Evolutionary conservation across 2,329 filamentous ascomycete genomes (phyloP).

Genomic region (Fusarium sp.): DNA sequence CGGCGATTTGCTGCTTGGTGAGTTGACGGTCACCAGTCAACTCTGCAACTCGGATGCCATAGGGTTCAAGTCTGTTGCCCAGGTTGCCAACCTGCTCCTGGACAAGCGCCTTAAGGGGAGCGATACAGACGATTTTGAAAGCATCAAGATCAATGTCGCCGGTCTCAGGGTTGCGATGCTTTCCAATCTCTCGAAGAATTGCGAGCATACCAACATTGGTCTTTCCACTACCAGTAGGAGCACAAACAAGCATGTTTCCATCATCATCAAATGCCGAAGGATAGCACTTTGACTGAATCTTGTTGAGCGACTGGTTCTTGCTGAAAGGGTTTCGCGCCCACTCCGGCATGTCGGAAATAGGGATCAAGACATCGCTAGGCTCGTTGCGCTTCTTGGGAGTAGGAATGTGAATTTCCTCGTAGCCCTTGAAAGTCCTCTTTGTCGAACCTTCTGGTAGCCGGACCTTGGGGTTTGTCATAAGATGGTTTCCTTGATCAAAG

Average conservation of each 20-base stretch:
- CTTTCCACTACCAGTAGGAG: conserved; percentile 96
- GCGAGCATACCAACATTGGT: conserved; percentile 99
- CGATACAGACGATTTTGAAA: conserved; percentile 99
- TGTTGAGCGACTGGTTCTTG: conserved; percentile 88
- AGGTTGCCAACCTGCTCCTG: conserved; percentile 99
- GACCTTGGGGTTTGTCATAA: conserved; percentile 99
- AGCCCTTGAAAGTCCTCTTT: conserved; percentile 96
- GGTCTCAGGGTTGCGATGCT: conserved; percentile 88
- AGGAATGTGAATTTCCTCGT: conserved; percentile 98
- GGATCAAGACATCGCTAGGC: conserved; percentile 83
- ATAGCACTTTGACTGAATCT: conserved; percentile 95
- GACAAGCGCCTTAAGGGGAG: conserved; percentile 93
- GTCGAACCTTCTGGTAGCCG: conserved; percentile 94
- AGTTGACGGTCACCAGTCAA: conserved; percentile 97
- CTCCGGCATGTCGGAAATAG: conserved; percentile 89
- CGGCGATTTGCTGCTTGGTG: conserved; percentile 97
- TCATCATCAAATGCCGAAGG: conserved; percentile 93
- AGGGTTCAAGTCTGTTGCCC: conserved; percentile 89
- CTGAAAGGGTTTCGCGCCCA: conserved; percentile 93
- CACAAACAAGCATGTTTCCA: conserved; percentile 97
- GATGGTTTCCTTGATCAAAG: conserved; percentile 97
- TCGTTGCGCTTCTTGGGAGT: conserved; percentile 90
- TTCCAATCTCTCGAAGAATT: conserved; percentile 96
- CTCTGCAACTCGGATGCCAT: conserved; percentile 94
- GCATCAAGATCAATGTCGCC: conserved; percentile 96